Evolutionary conservation across 140 eudicot genomes (phyloP), one percentile per base, ranked within the genome.

Genomic region (Oenanthe javanica): DNA sequence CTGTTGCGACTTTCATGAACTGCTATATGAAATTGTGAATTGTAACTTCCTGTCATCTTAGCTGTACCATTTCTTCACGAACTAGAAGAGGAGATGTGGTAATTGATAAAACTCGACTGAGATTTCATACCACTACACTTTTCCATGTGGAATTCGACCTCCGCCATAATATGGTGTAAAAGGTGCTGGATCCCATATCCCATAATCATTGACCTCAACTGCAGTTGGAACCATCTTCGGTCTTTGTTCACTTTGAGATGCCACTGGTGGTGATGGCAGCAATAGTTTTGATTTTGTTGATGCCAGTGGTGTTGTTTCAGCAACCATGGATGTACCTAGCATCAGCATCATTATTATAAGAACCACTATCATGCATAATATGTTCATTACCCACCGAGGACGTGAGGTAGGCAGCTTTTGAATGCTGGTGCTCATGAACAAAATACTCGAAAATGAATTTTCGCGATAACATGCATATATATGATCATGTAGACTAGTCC

Each of bases 171-270:
- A 54, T 5, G 45, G 73, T 67, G 73, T 67, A 31, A 13, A 67
- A 27, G 97, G 97, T 19, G 85, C 71, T 9, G 88, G 81, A 38
- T 57, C 83, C 89, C 91, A 83, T 40, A 52, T 54, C 1, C 87
- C 87, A 67, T 93, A 90, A 78, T 93, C 96, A 16, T 31, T 5
- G 21, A 77, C n/a, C 2, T 76, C 78, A 2, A 16, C 43, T 21
- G n/a, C 54, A 9, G 52, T 27, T 48, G 47, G 57, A 76, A 47
- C 8, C 18, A 42, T 49, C 18, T 61, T 2, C 8, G 47, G 36
- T 61, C 16, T 46, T 45, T 76, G 57, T 36, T 38, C 36, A n/a
- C 45, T 63, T 42, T 66, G 72, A 16, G 76, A 4, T 23, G 72
- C 42, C 3, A 79, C 16, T 43, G 80, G 72, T 57, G 72, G 55